These are phyloP conservation scores for Amaranthus tricolor DNA, from an alignment of 179 eudicot genomes.

Conservation along the genomic window DNA sequence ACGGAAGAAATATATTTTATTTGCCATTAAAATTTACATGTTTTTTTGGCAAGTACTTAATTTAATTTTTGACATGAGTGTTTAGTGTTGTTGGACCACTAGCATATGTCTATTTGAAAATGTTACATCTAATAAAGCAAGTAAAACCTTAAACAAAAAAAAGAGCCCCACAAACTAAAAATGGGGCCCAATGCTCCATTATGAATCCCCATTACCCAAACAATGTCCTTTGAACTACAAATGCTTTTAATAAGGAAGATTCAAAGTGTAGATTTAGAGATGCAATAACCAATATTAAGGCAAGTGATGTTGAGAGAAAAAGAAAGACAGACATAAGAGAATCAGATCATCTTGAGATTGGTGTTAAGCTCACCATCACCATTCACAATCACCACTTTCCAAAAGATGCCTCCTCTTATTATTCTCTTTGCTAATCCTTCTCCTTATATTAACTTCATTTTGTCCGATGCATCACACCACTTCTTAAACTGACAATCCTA, in stretches of 20 bases:
- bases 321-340: slow-evolving; percentile 24
- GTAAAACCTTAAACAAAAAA: not conserved
- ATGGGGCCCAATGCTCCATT: slow-evolving; percentile 16
- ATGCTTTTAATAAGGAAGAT: slow-evolving; percentile 53
- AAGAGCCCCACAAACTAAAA: not conserved
- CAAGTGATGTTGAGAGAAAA: not conserved
- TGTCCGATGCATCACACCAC: slow-evolving; percentile 12
- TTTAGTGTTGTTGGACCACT: too few relatives aligned
- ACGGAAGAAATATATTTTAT: too few relatives aligned
- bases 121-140: not conserved
- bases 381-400: slow-evolving; percentile 57
- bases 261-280: slow-evolving; percentile 29
- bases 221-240: slow-evolving; percentile 37
- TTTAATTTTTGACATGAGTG: not conserved
- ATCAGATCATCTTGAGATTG: slow-evolving; percentile 73
- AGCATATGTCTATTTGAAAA: too few relatives aligned
- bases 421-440: slow-evolving; percentile 23
- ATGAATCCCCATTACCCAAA: slow-evolving; percentile 33
- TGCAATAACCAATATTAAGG: not conserved
- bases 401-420: slow-evolving; percentile 59
- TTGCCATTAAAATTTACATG: too few relatives aligned
- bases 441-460: slow-evolving; percentile 26
- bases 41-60: not conserved
- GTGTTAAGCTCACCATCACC: too few relatives aligned
- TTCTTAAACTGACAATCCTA: too few relatives aligned